Conservation (phyloP, 495 filamentous ascomycete genomes). For the Hypoxylon fuscum region DNA sequence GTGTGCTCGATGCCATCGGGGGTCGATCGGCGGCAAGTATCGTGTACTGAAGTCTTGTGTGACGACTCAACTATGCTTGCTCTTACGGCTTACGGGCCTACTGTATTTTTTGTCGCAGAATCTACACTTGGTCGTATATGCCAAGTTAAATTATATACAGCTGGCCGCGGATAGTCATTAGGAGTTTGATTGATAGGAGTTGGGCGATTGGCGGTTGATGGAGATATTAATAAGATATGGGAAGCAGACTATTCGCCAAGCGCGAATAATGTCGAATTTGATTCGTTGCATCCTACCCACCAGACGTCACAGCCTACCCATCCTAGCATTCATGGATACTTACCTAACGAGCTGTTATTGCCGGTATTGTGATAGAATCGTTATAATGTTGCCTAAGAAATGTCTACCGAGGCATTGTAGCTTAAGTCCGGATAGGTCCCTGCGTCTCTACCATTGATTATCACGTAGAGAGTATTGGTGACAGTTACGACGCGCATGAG, state of each 20-base stretch:
- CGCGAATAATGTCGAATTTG: slow-evolving; percentile 11
- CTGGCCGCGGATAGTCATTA: slow-evolving; percentile 1
- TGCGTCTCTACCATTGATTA: slow-evolving; percentile 8
- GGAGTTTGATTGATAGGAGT: slow-evolving; percentile 9
- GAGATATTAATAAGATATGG: slow-evolving; percentile 28
- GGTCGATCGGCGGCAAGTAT: not conserved
- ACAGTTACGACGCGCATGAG: slow-evolving; percentile 23
- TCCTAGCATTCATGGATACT: slow-evolving; percentile 1
- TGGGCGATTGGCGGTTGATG: slow-evolving; percentile 14
- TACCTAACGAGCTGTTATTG: not conserved
- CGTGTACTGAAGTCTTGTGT: not conserved
- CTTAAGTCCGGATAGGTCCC: not conserved
- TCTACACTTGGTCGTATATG: no score
- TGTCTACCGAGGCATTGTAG: not conserved
- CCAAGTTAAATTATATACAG: slow-evolving; percentile 2
- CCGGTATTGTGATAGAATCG: slow-evolving; percentile 4
- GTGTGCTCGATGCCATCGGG: slow-evolving; percentile 32
- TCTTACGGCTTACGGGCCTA: not conserved
- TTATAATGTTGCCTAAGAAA: not conserved
- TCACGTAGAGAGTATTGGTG: slow-evolving; percentile 8
- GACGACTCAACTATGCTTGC: not conserved
- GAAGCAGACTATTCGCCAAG: slow-evolving; percentile 26
- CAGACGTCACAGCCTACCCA: slow-evolving; percentile 4
- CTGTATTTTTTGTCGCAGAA: no score
- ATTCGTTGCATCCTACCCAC: slow-evolving; percentile 23